phyloP scores from a whole-genome alignment of 169 alveolate species.

The Toxoplasma gondii region DNA sequence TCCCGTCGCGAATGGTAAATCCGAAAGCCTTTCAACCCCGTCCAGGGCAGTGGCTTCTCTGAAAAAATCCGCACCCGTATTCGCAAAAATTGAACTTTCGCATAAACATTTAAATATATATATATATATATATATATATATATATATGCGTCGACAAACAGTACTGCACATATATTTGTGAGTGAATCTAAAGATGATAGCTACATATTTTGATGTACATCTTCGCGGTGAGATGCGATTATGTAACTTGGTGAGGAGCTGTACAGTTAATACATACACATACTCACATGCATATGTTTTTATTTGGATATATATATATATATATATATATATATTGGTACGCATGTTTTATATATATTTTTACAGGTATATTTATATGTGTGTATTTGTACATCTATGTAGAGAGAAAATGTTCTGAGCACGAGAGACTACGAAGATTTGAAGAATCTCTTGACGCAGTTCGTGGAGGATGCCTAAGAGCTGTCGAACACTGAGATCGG shows the following conservation, averaged over 20 bases:
- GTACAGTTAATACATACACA: background rate
- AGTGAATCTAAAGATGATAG: background rate
- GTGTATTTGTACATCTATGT: too few species aligned
- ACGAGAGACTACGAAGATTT: too few species aligned
- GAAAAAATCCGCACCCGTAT: background rate
- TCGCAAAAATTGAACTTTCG: background rate
- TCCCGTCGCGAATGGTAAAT: background rate
- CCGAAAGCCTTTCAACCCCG: slow-evolving; percentile 2
- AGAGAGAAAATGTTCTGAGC: too few species aligned
- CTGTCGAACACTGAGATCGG: too few species aligned
- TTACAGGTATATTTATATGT: background rate
- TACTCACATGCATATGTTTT: background rate
- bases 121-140: background rate
- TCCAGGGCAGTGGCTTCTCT: slow-evolving; percentile 16
- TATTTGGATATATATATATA: too few species aligned
- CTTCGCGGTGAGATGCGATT: background rate
- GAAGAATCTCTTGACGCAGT: too few species aligned
- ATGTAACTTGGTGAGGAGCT: too few species aligned
- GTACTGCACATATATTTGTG: background rate
- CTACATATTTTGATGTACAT: background rate
- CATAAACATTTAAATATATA: too few species aligned
- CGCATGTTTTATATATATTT: background rate
- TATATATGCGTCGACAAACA: background rate
- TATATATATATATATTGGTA: background rate
- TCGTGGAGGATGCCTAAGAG: too few species aligned